Evolutionary conservation across 1,139 yeast species (phyloP), one percentile per base, ranked within the genome.

Genomic region (Hyphopichia buzzinii): DNA sequence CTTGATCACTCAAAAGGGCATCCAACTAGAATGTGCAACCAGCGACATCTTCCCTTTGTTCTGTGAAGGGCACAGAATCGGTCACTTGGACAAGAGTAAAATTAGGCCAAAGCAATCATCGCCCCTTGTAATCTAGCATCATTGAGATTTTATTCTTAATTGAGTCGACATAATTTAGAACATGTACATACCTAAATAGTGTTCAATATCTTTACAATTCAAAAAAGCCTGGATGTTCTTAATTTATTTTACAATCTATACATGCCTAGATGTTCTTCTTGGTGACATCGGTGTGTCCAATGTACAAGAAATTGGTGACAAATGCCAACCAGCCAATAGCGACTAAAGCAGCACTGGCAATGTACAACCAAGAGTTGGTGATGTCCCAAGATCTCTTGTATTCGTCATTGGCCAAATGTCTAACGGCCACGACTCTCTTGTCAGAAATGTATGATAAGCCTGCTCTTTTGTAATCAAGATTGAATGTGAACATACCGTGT

Each of bases 391-490:
- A 83, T 62, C 97, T 79, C 47, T 84, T 84, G 70, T 83, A 94
- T 65, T 94, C 98, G 59, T 92, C 96, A 58, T 90, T 92, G 42
- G 97, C 97, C 54, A 87, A 76, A 61, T 94, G 97, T 59, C 98
- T 81, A 33, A 94, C 83, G 2, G 97, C 81, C 33, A 89, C 89
- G 13, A 84, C 81, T 41, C 74, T 73, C 43, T 77, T 74, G 52
- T 84, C 87, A 14, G 70, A 69, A 42, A 92, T 60, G 59, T 70
- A 88, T 22, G 85, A 73, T 48, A 75, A 70, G 7, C 97, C 97
- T n/a, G 78, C 69, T 54, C 96, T 80, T 59, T 78, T 77, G 67
- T 90, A 90, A 51, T 84, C 84, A 34, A 86, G 72, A 44, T 77
- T 76, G 61, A 88, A 88, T 3, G 97, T 87, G 64, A 89, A 94